Evolutionary conservation across 306 rosid species (phyloP).

Genomic region (Carpinus viminea): DNA sequence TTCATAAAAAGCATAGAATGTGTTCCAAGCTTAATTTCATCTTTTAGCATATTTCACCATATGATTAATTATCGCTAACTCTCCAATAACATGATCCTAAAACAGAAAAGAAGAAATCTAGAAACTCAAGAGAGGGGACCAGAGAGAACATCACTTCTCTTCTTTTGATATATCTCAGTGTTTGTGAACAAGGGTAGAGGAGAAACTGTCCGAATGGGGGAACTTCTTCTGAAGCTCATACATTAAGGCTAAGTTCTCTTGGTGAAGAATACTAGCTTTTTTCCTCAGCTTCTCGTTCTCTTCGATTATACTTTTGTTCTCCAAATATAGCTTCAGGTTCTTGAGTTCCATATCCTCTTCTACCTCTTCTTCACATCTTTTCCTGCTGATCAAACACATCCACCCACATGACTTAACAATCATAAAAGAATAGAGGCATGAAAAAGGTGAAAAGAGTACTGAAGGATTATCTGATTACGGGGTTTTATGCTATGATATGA

Average conservation of each 20-base stretch:
- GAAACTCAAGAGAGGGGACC: not conserved
- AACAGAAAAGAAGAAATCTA: not conserved
- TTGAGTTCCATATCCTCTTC: constrained; percentile 38
- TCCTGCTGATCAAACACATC: constrained; percentile 21
- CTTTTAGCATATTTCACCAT: not conserved
- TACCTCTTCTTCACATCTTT: constrained; percentile 22
- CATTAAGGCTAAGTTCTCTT: constrained; percentile 45
- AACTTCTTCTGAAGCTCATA: constrained; percentile 38
- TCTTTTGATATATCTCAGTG: not conserved
- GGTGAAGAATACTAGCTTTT: constrained; percentile 42
- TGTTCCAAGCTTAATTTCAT: not conserved
- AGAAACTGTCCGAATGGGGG: constrained; percentile 21
- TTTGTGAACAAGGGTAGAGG: constrained; percentile 21
- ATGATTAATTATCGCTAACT: not conserved
- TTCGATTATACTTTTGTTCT: constrained; percentile 48
- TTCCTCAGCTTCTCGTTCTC: constrained; percentile 49
- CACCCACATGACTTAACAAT: not conserved
- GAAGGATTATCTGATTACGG: not conserved
- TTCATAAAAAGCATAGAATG: too few species aligned
- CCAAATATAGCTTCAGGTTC: constrained; percentile 48
- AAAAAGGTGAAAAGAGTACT: not conserved
- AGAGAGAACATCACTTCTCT: not conserved
- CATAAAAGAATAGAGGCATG: not conserved
- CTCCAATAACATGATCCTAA: not conserved
- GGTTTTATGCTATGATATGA: not conserved